Conservation (phyloP, 352 stramenopile species). For the Phytophthora nicotianae region DNA sequence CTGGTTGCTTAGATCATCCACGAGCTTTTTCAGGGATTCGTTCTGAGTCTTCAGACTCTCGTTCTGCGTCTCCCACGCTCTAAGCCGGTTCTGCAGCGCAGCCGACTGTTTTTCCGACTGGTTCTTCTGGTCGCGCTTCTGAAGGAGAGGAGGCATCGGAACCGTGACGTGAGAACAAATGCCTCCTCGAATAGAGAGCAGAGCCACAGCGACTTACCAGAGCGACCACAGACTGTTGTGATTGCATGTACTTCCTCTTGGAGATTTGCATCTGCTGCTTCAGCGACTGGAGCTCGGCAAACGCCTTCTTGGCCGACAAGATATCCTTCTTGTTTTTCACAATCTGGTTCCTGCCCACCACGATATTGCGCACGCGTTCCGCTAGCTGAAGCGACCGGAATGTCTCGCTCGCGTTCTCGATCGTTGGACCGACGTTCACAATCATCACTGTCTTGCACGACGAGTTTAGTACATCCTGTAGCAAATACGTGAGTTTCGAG, state of each 20-base stretch:
- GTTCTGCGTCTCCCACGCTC: conserved; percentile 78
- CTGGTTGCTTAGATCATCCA: conserved; percentile 72
- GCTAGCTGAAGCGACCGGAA: conserved; percentile 90
- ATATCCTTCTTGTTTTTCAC: conserved; percentile 88
- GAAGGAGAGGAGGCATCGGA: conserved; percentile 41
- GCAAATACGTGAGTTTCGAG: conserved; percentile 97
- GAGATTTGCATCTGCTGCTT: conserved; percentile 92
- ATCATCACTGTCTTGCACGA: conserved; percentile 96
- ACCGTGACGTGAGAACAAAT: conserved; percentile 43
- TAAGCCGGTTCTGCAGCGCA: conserved; percentile 78
- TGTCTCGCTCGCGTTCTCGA: conserved; percentile 85
- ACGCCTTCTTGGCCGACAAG: conserved; percentile 92
- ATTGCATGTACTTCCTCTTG: conserved; percentile 84
- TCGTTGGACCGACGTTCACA: conserved; percentile 88
- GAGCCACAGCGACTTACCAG: conserved; percentile 78
- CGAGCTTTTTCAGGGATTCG: conserved; percentile 66
- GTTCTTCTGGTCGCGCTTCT: conserved; percentile 93
- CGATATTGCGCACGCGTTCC: conserved; percentile 79
- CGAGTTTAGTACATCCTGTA: conserved; percentile 93
- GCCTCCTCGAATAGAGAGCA: conserved; percentile 37
- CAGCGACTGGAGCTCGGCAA: conserved; percentile 94
- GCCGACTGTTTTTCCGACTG: conserved; percentile 90
- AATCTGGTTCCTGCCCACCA: conserved; percentile 80
- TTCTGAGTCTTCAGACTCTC: conserved; percentile 64
- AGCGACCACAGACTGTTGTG: conserved; percentile 90